Base-by-base conservation (phyloP, 331 rosid genomes). In the Dryas integrifolia region DNA sequence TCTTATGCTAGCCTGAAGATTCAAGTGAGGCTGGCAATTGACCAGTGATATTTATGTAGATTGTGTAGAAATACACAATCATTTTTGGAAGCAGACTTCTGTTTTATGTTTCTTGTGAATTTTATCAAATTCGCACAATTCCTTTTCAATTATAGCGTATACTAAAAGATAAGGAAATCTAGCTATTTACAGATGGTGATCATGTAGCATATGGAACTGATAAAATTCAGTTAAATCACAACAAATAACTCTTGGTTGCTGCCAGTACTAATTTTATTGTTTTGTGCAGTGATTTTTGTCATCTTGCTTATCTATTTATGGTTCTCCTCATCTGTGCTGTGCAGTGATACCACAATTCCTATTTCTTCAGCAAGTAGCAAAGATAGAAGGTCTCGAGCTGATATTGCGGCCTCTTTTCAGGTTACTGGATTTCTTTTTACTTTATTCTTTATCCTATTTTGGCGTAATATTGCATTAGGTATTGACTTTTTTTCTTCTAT, bases 331-430 rank as follows among this genome's bases (percentile, higher is more conserved):
- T 46, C 16, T 73, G 69, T 72, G 70, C 15, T 79, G 55, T 74
- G 78, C 91, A 94, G 98, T 73, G 82, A 94, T 82, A 90, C 90
- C 7, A 81, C 83, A 73, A 83, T 91, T 80, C 96, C 95, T 57
- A 72, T 94, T 77, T 88, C 92, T 80, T 82, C 77, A 44, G 90
- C 97, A 75, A 89, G 77, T 73, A 41, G 73, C 51, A 81, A 86
- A 79, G 98, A 94, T 43, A 87, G 91, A 81, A 56, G 81, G 65
- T 80, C 85, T 67, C 85, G 98, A 79, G 98, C 97, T 78, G 92
- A 94, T 85, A 88, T 91, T 76, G 98, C 98, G 72, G 95, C 98
- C 65, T 88, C 98, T 74, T 94, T 94, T 88, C 98, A 94, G 98
- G 98, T 94, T 69, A 67, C 82, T 68, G 64, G 66, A 67, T 56